phyloP scores from a whole-genome alignment of 2,329 filamentous ascomycete genomes.

The Fusarium robinianum region DNA sequence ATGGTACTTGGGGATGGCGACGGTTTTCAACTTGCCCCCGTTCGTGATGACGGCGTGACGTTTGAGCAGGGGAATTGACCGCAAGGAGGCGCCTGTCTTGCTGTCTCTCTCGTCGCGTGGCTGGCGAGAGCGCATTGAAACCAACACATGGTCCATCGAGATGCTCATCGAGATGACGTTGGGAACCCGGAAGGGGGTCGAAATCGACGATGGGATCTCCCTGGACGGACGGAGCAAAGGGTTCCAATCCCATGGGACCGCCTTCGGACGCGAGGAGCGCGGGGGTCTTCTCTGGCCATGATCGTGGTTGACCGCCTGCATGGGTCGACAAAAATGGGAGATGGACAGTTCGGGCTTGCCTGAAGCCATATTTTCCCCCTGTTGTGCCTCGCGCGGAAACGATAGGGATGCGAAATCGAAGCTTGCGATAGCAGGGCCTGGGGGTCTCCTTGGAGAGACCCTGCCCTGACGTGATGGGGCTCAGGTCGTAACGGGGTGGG shows the following conservation, averaged over 20 bases:
- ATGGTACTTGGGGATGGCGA: background rate
- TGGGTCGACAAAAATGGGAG: background rate
- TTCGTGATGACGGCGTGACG: constrained; percentile 6
- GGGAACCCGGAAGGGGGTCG: constrained; percentile 6
- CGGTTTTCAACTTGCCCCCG: too few relatives aligned
- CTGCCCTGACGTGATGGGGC: constrained; percentile 12
- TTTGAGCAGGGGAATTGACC: background rate
- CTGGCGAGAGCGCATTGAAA: constrained; percentile 4
- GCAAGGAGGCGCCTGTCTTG: constrained; percentile 1
- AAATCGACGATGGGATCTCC: constrained; percentile 2
- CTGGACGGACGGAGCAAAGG: background rate
- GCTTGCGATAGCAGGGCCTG: constrained; percentile 13
- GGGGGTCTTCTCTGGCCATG: too few relatives aligned
- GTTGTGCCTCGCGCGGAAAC: background rate
- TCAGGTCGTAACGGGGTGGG: constrained; percentile 21
- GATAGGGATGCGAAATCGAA: constrained; percentile 2
- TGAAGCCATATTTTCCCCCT: background rate
- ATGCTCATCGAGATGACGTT: constrained; percentile 8
- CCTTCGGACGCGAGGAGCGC: too few relatives aligned
- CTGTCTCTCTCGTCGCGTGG: constrained; percentile 5
- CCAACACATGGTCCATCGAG: constrained; percentile 4
- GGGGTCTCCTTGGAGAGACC: constrained; percentile 7
- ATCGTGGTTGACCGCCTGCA: background rate
- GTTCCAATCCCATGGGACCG: background rate
- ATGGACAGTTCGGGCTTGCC: too few relatives aligned